phyloP scores from a whole-genome alignment of 495 filamentous ascomycete genomes.

The Penicillium arizonense region DNA sequence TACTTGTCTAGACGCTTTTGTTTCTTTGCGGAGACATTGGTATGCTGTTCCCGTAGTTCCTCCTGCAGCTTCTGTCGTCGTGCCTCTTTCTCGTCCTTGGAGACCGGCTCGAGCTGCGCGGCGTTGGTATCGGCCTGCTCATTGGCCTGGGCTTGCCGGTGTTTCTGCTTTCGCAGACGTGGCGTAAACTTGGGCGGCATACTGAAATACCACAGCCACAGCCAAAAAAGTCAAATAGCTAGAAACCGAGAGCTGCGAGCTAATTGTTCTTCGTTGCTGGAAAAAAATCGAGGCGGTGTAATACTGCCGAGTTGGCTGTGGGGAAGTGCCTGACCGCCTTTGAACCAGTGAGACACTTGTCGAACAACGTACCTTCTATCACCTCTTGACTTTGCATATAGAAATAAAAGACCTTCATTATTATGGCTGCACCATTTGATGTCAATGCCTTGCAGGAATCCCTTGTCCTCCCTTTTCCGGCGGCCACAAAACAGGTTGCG shows the following conservation, averaged over 20 bases:
- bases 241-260: neutral
- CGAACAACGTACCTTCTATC: slow-evolving; percentile 1
- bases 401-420: neutral
- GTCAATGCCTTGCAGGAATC: slow-evolving; percentile 32
- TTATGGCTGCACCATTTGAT: slow-evolving; percentile 33
- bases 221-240: slow-evolving; percentile 16
- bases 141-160: slow-evolving; percentile 37
- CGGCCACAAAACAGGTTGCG: slow-evolving; percentile 62
- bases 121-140: slow-evolving; percentile 65
- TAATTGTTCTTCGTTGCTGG: slow-evolving; percentile 16
- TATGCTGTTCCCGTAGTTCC: slow-evolving; percentile 55
- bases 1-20: slow-evolving; percentile 95
- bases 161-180: slow-evolving; percentile 74
- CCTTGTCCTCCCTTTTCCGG: slow-evolving; percentile 67
- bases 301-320: slow-evolving; percentile 20
- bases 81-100: slow-evolving; percentile 65
- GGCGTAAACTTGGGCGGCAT: slow-evolving; percentile 78
- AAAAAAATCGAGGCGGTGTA: slow-evolving; percentile 31
- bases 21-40: slow-evolving; percentile 87
- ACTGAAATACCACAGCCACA: slow-evolving; percentile 14
- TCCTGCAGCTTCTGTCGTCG: slow-evolving; percentile 66
- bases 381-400: neutral
- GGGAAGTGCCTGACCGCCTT: slow-evolving; percentile 19
- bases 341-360: slow-evolving; percentile 3
- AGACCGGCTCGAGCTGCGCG: slow-evolving; percentile 64